These are phyloP conservation scores for Brachypodium distachyon DNA, from an alignment of 202 grass and related monocot genomes.

Conservation along the genomic window DNA sequence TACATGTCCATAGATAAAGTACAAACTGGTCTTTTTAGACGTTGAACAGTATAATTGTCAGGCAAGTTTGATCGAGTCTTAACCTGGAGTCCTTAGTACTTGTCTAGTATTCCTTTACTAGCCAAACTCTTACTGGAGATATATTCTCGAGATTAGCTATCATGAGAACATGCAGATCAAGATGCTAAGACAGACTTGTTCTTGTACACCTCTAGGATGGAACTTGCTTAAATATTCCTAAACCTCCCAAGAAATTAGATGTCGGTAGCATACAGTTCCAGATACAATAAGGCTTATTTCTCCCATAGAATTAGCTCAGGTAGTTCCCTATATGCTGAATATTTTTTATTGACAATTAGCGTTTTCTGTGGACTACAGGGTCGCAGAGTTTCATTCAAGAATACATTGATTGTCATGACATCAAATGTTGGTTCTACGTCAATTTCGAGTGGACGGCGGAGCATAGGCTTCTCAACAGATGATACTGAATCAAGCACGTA, in stretches of 20 bases:
- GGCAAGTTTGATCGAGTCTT: background rate
- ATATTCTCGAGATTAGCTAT: too few species aligned
- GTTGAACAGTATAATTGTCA: background rate
- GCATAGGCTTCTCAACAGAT: constrained; percentile 72
- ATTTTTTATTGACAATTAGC: constrained; percentile 17
- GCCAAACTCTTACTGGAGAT: background rate
- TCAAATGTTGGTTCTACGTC: constrained; percentile 91
- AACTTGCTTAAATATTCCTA: background rate
- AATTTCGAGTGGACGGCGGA: constrained; percentile 67
- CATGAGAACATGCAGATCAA: background rate
- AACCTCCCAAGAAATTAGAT: constrained; percentile 12
- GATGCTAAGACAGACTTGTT: background rate
- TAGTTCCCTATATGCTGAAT: background rate
- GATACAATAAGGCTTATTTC: background rate
- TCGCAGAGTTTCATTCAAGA: constrained; percentile 89
- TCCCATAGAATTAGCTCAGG: background rate
- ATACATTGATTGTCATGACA: constrained; percentile 97
- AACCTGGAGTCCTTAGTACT: background rate
- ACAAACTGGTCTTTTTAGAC: background rate
- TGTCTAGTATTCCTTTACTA: background rate
- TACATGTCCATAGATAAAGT: constrained; percentile 1
- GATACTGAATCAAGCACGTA: constrained; percentile 62
- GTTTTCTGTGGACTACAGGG: constrained; percentile 53
- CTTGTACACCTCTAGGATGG: background rate
- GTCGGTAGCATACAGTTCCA: background rate